These are phyloP conservation scores for Lenwebbia sp. DNA, from an alignment of 345 rosid species.

Conservation along the genomic window DNA sequence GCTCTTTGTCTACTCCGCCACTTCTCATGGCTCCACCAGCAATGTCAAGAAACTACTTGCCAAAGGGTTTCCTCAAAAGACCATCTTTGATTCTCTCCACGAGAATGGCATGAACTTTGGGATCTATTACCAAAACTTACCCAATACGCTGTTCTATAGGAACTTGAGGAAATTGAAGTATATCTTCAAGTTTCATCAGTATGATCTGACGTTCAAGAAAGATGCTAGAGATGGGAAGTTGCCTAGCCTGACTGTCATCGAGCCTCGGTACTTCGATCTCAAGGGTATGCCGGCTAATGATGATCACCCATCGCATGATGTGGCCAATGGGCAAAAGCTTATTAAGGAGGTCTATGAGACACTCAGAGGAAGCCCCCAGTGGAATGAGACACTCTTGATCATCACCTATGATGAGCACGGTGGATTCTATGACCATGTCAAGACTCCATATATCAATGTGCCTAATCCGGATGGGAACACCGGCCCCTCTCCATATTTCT, in stretches of 20 bases:
- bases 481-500: slow-evolving; percentile 86
- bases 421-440: slow-evolving; percentile 91
- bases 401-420: slow-evolving; percentile 95
- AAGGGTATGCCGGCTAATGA: slow-evolving; percentile 65
- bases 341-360: slow-evolving; percentile 87
- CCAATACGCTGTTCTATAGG: slow-evolving; percentile 74
- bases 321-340: slow-evolving; percentile 69
- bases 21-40: slow-evolving; percentile 92
- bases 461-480: slow-evolving; percentile 89
- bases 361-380: slow-evolving; percentile 79
- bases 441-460: slow-evolving; percentile 60
- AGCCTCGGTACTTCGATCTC: slow-evolving; percentile 83
- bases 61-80: slow-evolving; percentile 72
- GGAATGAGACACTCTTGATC: slow-evolving; percentile 81
- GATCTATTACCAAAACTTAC: slow-evolving; percentile 65
- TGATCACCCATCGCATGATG: slow-evolving; percentile 93
- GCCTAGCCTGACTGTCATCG: slow-evolving; percentile 70
- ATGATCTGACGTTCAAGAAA: slow-evolving; percentile 43
- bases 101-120: slow-evolving; percentile 61
- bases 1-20: slow-evolving; percentile 76
- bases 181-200: slow-evolving; percentile 57
- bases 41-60: slow-evolving; percentile 71
- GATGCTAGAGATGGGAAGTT: slow-evolving; percentile 69
- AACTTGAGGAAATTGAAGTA: slow-evolving; percentile 82
- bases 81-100: slow-evolving; percentile 77